Percentiles rank a stretch among this genome's conserved stretches.
Evolutionary conservation across 768 basidiomycete species (phyloP).

Genomic region (Russula sp.): DNA sequence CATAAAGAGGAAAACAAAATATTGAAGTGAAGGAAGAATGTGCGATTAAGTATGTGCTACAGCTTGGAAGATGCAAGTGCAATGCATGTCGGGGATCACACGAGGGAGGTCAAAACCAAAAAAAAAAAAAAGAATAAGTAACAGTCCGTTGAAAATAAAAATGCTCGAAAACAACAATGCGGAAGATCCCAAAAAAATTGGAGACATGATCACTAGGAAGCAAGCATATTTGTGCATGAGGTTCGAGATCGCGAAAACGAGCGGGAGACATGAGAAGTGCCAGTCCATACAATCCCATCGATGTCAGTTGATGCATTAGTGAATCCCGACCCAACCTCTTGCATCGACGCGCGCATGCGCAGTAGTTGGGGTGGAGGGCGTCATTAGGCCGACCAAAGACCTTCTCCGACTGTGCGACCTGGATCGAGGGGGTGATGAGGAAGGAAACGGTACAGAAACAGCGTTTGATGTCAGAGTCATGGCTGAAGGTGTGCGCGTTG

Average conservation of each 20-base stretch:
- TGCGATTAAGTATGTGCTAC: constrained; percentile 19
- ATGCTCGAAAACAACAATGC: neutral
- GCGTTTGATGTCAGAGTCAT: constrained; percentile 72
- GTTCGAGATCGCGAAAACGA: neutral
- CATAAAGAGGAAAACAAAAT: neutral
- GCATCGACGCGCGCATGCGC: constrained; percentile 81
- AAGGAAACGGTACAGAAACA: constrained; percentile 49
- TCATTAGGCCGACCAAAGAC: constrained; percentile 67
- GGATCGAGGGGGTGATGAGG: constrained; percentile 59
- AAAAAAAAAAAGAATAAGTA: constrained; percentile 15
- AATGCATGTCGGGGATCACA: constrained; percentile 19
- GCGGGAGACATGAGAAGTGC: neutral
- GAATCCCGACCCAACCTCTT: constrained; percentile 67
- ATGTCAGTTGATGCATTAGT: constrained; percentile 26
- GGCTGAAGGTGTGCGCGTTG: constrained; percentile 66
- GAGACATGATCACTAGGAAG: neutral
- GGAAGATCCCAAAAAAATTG: neutral
- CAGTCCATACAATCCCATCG: neutral
- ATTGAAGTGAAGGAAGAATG: constrained; percentile 5
- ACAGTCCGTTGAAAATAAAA: constrained; percentile 20
- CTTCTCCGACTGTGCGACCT: constrained; percentile 58
- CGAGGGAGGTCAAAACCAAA: neutral
- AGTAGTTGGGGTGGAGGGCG: constrained; percentile 68
- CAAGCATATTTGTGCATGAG: neutral
- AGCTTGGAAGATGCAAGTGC: constrained; percentile 17